Evolutionary conservation across 23 red algal species (phyloP).

Genomic region (Gracilariopsis chorda): DNA sequence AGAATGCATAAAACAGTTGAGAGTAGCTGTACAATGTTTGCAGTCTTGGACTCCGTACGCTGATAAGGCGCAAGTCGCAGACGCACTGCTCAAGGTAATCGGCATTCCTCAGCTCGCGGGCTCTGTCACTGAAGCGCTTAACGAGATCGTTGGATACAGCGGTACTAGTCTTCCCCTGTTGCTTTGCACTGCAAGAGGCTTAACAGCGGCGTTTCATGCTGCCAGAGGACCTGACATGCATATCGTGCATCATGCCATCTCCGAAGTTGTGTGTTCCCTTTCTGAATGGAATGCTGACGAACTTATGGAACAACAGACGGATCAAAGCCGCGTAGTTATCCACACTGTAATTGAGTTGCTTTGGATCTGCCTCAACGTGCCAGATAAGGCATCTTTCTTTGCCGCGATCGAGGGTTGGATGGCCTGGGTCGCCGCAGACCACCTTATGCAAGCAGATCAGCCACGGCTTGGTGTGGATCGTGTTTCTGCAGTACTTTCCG

Average conservation of each 20-base stretch:
- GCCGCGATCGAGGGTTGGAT: constrained; percentile 22
- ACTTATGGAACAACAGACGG: constrained; percentile 8
- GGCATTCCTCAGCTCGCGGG: background rate
- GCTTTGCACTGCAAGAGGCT: background rate
- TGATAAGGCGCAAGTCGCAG: background rate
- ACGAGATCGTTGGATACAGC: constrained; percentile 25
- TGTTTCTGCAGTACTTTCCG: background rate
- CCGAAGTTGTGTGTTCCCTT: constrained; percentile 29
- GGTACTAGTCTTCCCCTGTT: background rate
- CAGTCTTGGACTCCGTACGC: constrained; percentile 17
- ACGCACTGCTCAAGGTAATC: background rate
- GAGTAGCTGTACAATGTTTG: constrained; percentile 2
- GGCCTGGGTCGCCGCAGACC: constrained; percentile 13
- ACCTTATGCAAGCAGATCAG: constrained; percentile 23
- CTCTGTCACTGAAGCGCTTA: background rate
- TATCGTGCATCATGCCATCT: constrained; percentile 14
- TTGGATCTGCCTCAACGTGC: background rate
- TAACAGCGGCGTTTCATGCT: constrained; percentile 7
- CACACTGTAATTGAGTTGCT: background rate
- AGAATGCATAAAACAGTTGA: background rate
- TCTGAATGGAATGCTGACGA: constrained; percentile 33
- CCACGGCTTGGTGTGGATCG: background rate
- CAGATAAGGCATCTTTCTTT: constrained; percentile 12
- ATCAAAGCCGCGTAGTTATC: background rate
- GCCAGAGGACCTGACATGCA: background rate